Percentiles rank a stretch among this genome's conserved stretches.
Evolutionary conservation across 768 basidiomycete species (phyloP).

Genomic region (Leucosporidium scottii): DNA sequence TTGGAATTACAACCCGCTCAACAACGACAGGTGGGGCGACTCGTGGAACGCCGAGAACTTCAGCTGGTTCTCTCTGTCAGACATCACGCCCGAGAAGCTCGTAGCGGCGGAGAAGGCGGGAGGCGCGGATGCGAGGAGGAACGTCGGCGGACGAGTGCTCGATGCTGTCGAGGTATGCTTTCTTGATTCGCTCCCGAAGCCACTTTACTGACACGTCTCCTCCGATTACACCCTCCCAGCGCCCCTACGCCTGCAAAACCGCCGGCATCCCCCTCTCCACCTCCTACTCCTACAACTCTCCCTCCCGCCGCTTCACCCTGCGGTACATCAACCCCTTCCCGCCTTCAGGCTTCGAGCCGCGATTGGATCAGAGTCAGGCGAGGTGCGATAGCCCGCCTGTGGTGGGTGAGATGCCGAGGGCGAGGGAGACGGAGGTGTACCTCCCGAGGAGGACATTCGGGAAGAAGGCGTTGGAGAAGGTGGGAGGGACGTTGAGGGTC

Average conservation of each 20-base stretch:
- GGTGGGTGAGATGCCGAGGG: conserved; percentile 42
- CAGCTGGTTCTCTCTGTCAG: conserved; percentile 65
- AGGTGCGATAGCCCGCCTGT: conserved; percentile 43
- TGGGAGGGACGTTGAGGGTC: conserved; percentile 48
- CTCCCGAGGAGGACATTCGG: conserved; percentile 57
- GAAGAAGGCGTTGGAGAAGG: conserved; percentile 32
- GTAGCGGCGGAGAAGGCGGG: conserved; percentile 48
- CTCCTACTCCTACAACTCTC: conserved; percentile 17
- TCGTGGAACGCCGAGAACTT: conserved; percentile 67
- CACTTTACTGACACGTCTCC: neutral
- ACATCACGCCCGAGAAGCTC: conserved; percentile 11
- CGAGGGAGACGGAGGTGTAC: conserved; percentile 72
- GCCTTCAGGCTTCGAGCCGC: conserved; percentile 5
- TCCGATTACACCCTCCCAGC: conserved; percentile 38
- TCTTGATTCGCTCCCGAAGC: too few relatives aligned
- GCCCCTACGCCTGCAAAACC: conserved; percentile 85
- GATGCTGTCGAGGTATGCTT: conserved; percentile 56
- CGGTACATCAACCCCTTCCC: conserved; percentile 58
- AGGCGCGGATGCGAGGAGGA: conserved; percentile 54
- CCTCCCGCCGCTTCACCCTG: conserved; percentile 23
- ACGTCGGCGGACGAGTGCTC: conserved; percentile 74
- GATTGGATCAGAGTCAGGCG: conserved; percentile 35
- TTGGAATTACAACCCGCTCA: conserved; percentile 91
- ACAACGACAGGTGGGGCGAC: conserved; percentile 71
- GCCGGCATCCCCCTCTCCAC: conserved; percentile 62